Percentiles rank a stretch among this genome's conserved stretches.
Conservation (phyloP, 768 basidiomycete species). For the Kwoniella dejecticola region DNA sequence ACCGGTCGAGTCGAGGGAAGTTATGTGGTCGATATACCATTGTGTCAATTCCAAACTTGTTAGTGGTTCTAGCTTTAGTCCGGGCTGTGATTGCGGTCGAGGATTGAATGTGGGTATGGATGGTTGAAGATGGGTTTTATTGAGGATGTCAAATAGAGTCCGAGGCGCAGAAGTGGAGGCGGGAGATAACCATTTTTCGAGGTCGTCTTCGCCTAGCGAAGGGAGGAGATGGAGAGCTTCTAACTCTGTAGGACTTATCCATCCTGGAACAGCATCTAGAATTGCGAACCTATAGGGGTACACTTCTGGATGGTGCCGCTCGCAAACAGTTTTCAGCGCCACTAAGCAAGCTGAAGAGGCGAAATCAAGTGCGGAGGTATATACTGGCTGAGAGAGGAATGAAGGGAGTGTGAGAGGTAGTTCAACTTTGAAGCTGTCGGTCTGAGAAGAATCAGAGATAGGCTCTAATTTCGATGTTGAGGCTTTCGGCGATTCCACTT, state of each 20-base stretch:
- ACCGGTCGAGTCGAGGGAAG: conserved; percentile 69
- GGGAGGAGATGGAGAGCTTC: conserved; percentile 26
- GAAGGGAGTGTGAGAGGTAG: conserved; percentile 59
- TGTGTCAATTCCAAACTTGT: conserved; percentile 62
- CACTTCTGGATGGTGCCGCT: conserved; percentile 63
- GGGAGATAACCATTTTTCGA: conserved; percentile 15
- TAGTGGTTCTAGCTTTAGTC: too few species aligned
- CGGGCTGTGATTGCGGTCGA: too few species aligned
- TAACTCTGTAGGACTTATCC: conserved; percentile 64
- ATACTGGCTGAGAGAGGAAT: conserved; percentile 67
- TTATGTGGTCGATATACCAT: conserved; percentile 76
- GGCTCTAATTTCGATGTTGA: conserved; percentile 11
- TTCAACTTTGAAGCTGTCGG: not conserved
- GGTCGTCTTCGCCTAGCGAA: conserved; percentile 9
- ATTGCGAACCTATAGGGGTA: conserved; percentile 73
- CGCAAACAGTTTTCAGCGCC: conserved; percentile 64
- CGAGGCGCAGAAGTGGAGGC: not conserved
- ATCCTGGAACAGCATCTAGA: conserved; percentile 73
- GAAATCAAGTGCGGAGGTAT: conserved; percentile 66
- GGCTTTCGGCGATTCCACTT: not conserved
- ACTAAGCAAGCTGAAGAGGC: conserved; percentile 66
- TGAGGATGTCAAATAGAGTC: not conserved
- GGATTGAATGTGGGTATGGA: conserved; percentile 12
- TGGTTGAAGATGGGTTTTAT: not conserved
- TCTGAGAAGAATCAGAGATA: not conserved